Evolutionary conservation across 2,329 filamentous ascomycete species (phyloP).

Genomic region (Arthrobotrys musiformis): DNA sequence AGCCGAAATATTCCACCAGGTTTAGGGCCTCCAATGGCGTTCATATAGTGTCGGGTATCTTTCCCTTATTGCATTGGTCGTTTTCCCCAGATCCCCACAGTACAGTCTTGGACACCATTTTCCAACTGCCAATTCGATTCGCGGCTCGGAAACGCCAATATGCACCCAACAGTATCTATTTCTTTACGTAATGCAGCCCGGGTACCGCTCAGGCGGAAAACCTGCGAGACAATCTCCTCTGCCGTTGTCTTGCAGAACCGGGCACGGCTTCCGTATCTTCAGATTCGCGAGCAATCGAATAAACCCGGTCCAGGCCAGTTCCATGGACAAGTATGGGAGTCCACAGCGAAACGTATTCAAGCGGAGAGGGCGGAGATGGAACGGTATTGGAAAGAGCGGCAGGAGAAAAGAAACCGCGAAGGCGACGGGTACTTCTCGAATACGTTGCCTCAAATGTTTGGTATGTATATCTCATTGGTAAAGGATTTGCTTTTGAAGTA

Average conservation of each 20-base stretch:
- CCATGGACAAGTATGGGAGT: conserved; percentile 71
- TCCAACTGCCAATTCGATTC: neutral
- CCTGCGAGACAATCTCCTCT: conserved; percentile 18
- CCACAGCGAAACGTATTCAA: conserved; percentile 68
- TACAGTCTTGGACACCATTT: conserved; percentile 8
- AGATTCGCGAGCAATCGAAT: conserved; percentile 43
- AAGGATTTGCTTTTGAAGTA: conserved; percentile 5
- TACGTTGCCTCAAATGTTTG: conserved; percentile 69
- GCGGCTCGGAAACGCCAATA: conserved; percentile 4
- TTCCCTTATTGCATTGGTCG: conserved; percentile 17
- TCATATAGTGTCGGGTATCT: conserved; percentile 30
- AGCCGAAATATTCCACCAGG: conserved; percentile 23
- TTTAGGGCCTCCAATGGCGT: conserved; percentile 31
- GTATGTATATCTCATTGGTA: conserved; percentile 62
- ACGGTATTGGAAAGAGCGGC: conserved; percentile 65
- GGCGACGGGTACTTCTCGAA: conserved; percentile 62
- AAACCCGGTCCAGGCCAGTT: conserved; percentile 61
- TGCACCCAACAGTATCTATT: conserved; percentile 38
- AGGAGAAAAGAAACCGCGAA: conserved; percentile 40
- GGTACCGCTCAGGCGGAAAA: conserved; percentile 33
- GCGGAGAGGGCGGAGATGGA: conserved; percentile 69
- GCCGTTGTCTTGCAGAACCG: conserved; percentile 12
- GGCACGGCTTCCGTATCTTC: conserved; percentile 10
- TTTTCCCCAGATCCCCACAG: conserved; percentile 11
- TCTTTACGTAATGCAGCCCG: conserved; percentile 30